phyloP scores from a whole-genome alignment of 2,329 filamentous ascomycete species.

The Neonectria sp. region DNA sequence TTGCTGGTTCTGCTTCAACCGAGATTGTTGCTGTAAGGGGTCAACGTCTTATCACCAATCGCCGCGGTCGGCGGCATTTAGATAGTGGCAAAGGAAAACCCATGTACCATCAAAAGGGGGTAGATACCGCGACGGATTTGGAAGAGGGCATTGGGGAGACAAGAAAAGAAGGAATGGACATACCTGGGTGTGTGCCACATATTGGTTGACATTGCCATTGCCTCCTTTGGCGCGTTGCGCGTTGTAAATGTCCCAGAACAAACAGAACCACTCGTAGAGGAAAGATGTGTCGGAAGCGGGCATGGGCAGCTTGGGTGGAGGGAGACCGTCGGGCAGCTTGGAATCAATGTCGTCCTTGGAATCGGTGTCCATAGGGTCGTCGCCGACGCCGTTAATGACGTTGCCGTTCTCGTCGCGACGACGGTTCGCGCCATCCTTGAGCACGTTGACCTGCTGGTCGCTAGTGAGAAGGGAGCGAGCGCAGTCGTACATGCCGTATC shows the following conservation, averaged over 20 bases:
- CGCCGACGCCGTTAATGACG: constrained; percentile 77
- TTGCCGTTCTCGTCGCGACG: constrained; percentile 79
- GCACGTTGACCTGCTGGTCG: constrained; percentile 76
- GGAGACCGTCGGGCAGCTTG: constrained; percentile 86
- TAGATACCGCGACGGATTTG: constrained; percentile 26
- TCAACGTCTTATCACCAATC: constrained; percentile 33
- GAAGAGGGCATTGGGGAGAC: constrained; percentile 41
- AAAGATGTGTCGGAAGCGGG: constrained; percentile 82
- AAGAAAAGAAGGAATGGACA: constrained; percentile 47
- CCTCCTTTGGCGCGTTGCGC: constrained; percentile 82
- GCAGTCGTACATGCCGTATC: constrained; percentile 86
- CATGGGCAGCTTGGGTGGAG: constrained; percentile 78
- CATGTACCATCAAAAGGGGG: constrained; percentile 28
- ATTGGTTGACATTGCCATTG: constrained; percentile 77
- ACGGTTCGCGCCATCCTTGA: constrained; percentile 78
- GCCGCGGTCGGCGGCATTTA: constrained; percentile 38
- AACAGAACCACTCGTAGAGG: constrained; percentile 96
- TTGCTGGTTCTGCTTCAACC: constrained; percentile 81
- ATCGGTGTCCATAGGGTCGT: constrained; percentile 87
- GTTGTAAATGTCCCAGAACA: constrained; percentile 97
- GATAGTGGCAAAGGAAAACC: constrained; percentile 11
- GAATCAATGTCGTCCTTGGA: constrained; percentile 81
- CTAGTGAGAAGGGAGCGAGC: constrained; percentile 81
- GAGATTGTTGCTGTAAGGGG: constrained; percentile 72
- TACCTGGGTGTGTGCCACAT: constrained; percentile 89